Percentiles rank a stretch among this genome's conserved stretches.
Evolutionary conservation across 2,329 filamentous ascomycete species (phyloP).

Genomic region (Cytospora schulzeri): DNA sequence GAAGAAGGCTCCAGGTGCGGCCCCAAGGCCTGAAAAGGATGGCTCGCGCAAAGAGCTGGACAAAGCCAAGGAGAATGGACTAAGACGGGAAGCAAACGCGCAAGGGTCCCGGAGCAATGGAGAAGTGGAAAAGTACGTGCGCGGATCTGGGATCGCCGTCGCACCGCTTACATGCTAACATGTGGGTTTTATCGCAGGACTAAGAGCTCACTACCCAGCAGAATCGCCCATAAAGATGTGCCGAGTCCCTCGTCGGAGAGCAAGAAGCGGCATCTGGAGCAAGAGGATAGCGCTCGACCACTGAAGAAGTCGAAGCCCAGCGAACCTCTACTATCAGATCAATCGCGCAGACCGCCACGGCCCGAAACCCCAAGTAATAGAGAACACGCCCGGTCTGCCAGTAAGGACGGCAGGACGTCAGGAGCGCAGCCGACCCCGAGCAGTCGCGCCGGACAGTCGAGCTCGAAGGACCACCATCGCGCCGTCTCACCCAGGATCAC

Average conservation of each 20-base stretch:
- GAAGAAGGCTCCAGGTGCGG: conserved; percentile 28
- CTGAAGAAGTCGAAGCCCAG: conserved; percentile 48
- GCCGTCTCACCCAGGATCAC: conserved; percentile 20
- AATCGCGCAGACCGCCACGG: conserved; percentile 20
- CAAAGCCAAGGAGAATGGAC: conserved; percentile 28
- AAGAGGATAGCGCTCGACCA: conserved; percentile 46
- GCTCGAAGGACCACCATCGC: conserved; percentile 22
- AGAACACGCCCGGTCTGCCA: conserved; percentile 18
- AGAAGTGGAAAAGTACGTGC: conserved; percentile 27
- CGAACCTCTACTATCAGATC: conserved; percentile 13
- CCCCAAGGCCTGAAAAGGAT: conserved; percentile 27
- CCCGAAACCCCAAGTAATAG: conserved; percentile 22
- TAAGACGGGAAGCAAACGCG: conserved; percentile 21
- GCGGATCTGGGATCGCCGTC: conserved; percentile 20
- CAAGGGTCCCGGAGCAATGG: conserved; percentile 20
- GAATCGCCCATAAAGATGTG: conserved; percentile 32
- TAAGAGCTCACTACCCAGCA: conserved; percentile 36
- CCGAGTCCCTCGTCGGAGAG: conserved; percentile 45
- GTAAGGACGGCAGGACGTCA: conserved; percentile 23
- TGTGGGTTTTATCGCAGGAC: conserved; percentile 29
- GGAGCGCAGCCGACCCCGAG: conserved; percentile 14
- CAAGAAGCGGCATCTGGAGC: conserved; percentile 50
- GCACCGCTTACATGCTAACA: conserved; percentile 33
- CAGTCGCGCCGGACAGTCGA: conserved; percentile 13
- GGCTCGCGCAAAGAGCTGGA: conserved; percentile 27